A percentile compares a stretch with the other conserved stretches of the same genome.
phyloP scores from a whole-genome alignment of 83 land plant genomes.

The Thuja plicata region DNA sequence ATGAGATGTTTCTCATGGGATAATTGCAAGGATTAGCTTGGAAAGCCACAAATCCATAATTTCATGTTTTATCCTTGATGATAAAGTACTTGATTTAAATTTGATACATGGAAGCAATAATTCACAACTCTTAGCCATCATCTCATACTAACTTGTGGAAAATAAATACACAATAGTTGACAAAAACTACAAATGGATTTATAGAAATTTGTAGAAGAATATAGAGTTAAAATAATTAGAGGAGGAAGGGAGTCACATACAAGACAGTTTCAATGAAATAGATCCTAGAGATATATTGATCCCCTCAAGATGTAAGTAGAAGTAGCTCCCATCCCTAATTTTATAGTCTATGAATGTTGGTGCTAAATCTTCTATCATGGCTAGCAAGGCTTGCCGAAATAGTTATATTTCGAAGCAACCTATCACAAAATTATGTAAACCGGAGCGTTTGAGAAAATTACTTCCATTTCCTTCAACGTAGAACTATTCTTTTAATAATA shows the following conservation, averaged over 20 bases:
- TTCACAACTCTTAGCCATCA: slow-evolving; percentile 96
- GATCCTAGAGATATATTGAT: slow-evolving; percentile 85
- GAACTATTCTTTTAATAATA: slow-evolving; percentile 21
- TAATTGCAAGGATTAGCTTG: slow-evolving; percentile 82
- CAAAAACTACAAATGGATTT: slow-evolving; percentile 79
- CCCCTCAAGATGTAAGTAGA: slow-evolving; percentile 32
- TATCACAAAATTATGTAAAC: slow-evolving; percentile 79
- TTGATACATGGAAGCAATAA: slow-evolving; percentile 87
- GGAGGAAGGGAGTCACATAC: slow-evolving; percentile 69
- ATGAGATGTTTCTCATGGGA: slow-evolving; percentile 66
- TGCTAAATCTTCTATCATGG: too few species aligned
- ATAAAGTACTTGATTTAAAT: slow-evolving; percentile 77
- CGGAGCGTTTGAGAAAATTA: slow-evolving; percentile 64
- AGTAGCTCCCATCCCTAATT: slow-evolving; percentile 63
- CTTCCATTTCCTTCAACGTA: slow-evolving; percentile 65
- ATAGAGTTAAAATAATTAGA: slow-evolving; percentile 57
- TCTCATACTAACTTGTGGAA: slow-evolving; percentile 79
- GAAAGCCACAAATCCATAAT: slow-evolving; percentile 84
- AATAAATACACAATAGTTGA: slow-evolving; percentile 89
- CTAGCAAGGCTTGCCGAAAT: slow-evolving; percentile 33
- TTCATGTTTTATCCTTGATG: slow-evolving; percentile 46
- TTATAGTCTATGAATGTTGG: slow-evolving; percentile 83
- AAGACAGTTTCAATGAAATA: slow-evolving; percentile 60
- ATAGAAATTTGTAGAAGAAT: slow-evolving; percentile 40
- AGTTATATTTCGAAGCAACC: slow-evolving; percentile 17